Evolutionary conservation across 2,329 filamentous ascomycete genomes (phyloP).

Genomic region (Simplicillium aogashimaense): DNA sequence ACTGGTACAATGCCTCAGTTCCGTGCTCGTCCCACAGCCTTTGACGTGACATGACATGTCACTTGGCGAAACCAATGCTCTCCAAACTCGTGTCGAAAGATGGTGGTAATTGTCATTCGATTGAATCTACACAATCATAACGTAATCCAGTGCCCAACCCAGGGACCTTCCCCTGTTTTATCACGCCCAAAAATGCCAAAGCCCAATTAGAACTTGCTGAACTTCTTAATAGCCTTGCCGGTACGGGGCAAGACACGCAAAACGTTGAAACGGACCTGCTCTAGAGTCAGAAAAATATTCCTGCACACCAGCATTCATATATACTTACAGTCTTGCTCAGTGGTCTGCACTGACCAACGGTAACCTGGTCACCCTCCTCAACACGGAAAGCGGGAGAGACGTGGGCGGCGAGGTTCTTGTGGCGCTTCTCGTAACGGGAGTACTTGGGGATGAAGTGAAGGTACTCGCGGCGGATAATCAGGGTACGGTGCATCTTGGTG

Average conservation of each 20-base stretch:
- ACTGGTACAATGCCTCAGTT: no score
- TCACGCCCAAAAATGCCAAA: constrained; percentile 47
- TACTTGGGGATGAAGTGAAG: constrained; percentile 99
- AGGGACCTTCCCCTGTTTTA: constrained; percentile 28
- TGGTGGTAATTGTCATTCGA: constrained; percentile 14
- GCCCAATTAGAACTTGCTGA: constrained; percentile 88
- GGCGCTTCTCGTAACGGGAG: constrained; percentile 99
- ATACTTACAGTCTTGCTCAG: constrained; percentile 96
- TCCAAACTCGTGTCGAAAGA: background rate
- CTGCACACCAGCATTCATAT: no score
- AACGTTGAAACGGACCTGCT: constrained; percentile 96
- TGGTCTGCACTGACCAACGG: constrained; percentile 98
- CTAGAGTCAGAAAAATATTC: background rate
- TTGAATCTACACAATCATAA: constrained; percentile 36
- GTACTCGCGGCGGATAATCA: constrained; percentile 99
- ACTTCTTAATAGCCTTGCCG: constrained; percentile 94
- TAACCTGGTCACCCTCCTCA: constrained; percentile 98
- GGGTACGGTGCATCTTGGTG: constrained; percentile 99
- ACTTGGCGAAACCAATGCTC: background rate
- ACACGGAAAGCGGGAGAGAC: constrained; percentile 99
- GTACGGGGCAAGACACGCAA: constrained; percentile 96
- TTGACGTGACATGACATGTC: no score
- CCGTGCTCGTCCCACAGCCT: no score
- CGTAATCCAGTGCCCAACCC: constrained; percentile 30
- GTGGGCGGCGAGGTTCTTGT: constrained; percentile 99